Base-by-base conservation (phyloP, 352 stramenopile genomes). In the Phytophthora sansomeana region DNA sequence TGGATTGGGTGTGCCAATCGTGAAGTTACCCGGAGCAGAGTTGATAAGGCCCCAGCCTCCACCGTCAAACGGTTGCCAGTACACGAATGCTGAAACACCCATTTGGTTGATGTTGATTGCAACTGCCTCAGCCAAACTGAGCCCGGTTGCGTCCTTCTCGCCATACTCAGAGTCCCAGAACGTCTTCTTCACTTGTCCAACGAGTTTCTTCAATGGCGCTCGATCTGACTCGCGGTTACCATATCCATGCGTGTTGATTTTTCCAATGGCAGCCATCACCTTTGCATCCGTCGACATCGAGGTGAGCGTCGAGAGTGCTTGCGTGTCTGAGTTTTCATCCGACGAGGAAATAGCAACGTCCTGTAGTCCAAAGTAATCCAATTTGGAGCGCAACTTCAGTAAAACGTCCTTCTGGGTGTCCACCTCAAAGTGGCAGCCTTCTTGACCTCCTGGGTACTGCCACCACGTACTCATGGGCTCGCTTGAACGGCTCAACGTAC, bases 101-200 rank as follows among this genome's bases (percentile, higher is more conserved):
- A 87, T 80, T 50, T 85, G 65, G 47, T 90, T 90, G 38, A 90
- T 80, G 35, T 90, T 75, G 13, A 82, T 68, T 0, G 67, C 69
- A 47, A 90, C 74, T 0, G 74, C 78, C 61, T 87, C 74, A 17
- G 74, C 81, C 58, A 90, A 62, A 33, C 52, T 82, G 6, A 87
- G 44, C 21, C 78, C 81, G 8, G 71, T 73, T 2, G 38, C 76
- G 32, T 90, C 81, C 9, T 53, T 68, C 39, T 90, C 81, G 7
- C 78, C 78, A 48, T 90, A 83, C 49, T 90, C 81, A 0, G 81
- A 90, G 52, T 90, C 78, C 78, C 81, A 90, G 0, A 90, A 54
- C 24, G 58, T 74, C 53, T 82, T 90, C 16, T 58, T 58, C 1
- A 70, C 58, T 8, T 69, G 63, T 17, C 43, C 63, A 32, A 58